Evolutionary conservation across 2,329 filamentous ascomycete species (phyloP).

Genomic region (Hymenoscyphus fructigenus): DNA sequence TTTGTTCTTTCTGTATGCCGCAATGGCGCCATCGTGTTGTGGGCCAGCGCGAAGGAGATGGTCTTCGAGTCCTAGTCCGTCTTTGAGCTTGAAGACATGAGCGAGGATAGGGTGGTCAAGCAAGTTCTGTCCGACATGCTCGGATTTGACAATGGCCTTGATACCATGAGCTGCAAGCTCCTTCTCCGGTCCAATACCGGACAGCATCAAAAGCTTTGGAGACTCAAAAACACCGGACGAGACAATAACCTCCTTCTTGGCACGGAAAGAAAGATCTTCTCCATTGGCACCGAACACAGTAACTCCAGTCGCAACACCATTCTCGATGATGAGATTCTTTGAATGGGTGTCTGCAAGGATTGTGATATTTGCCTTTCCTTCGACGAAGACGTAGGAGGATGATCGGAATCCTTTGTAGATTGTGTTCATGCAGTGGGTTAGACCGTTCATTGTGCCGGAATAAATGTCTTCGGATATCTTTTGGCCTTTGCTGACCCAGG

Average conservation of each 20-base stretch:
- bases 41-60: slow-evolving; percentile 39
- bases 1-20: slow-evolving; percentile 40
- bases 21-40: slow-evolving; percentile 41
- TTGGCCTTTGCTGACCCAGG: slow-evolving; percentile 54
- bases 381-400: slow-evolving; percentile 50
- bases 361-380: slow-evolving; percentile 54
- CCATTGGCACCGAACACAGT: slow-evolving; percentile 43
- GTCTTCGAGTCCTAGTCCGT: slow-evolving; percentile 41
- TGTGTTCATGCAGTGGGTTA: slow-evolving; percentile 52
- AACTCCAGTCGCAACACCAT: slow-evolving; percentile 45
- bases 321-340: slow-evolving; percentile 54
- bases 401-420: slow-evolving; percentile 58
- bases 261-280: slow-evolving; percentile 46
- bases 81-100: slow-evolving; percentile 43
- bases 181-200: slow-evolving; percentile 46
- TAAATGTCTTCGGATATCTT: slow-evolving; percentile 54
- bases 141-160: slow-evolving; percentile 31
- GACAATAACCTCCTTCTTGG: slow-evolving; percentile 36
- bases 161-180: slow-evolving; percentile 40
- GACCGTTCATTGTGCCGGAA: slow-evolving; percentile 53
- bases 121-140: slow-evolving; percentile 36
- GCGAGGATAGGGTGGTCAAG: slow-evolving; percentile 43
- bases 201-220: slow-evolving; percentile 51
- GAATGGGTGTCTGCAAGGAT: slow-evolving; percentile 49
- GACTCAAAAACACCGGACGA: slow-evolving; percentile 44